Evolutionary conservation across 176 grass and related monocot genomes (phyloP).

Genomic region (Tillandsia leiboldiana): DNA sequence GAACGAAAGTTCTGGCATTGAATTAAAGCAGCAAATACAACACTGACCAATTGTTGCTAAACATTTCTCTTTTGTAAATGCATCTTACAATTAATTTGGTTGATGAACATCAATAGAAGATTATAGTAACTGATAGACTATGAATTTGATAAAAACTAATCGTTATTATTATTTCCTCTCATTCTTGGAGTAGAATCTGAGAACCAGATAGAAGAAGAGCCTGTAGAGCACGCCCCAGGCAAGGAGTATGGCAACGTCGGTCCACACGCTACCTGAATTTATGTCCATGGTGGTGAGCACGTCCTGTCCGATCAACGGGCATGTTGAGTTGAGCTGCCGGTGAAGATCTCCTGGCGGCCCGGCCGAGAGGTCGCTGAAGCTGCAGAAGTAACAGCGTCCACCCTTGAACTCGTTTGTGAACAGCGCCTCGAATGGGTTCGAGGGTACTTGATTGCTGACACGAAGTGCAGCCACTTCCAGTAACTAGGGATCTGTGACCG

Average conservation of each 20-base stretch:
- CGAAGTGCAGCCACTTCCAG: constrained; percentile 82
- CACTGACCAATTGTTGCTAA: no score
- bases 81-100: no score
- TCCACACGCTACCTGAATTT: constrained; percentile 42
- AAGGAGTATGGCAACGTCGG: constrained; percentile 53
- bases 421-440: constrained; percentile 54
- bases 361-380: constrained; percentile 21
- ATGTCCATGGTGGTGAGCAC: constrained; percentile 56
- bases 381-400: constrained; percentile 30
- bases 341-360: constrained; percentile 30
- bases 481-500: constrained; percentile 37
- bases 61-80: no score
- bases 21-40: no score
- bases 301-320: constrained; percentile 49
- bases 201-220: constrained; percentile 63
- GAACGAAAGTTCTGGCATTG: no score
- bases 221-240: constrained; percentile 84
- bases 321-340: constrained; percentile 9
- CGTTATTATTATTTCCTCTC: constrained; percentile 39
- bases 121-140: no score
- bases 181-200: constrained; percentile 75
- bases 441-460: constrained; percentile 71
- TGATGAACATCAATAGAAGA: no score
- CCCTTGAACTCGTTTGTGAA: constrained; percentile 71
- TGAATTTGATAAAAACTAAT: no score